Base-by-base conservation (phyloP, 805 yeast genomes). In the Scheffersomyces stipitis region DNA sequence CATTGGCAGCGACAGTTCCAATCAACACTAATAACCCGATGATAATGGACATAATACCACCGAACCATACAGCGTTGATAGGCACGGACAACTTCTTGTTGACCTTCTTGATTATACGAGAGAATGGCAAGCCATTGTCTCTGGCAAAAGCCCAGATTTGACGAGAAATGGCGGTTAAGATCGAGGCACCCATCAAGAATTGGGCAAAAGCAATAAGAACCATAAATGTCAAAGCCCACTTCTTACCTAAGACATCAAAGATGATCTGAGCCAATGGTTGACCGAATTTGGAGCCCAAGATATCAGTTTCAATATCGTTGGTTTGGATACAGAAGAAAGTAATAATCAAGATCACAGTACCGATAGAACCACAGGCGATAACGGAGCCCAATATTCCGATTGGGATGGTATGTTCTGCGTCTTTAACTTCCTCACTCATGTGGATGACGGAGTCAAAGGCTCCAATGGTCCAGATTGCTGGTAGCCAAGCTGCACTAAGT, bases 1-100 rank as follows among this genome's bases (percentile, higher is more conserved):
- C 76, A 34, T 55, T 62, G 1, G 77, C 62, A 5, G 75, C 75
- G 3, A 67, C 60, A 8, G 62, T 45, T 18, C 71, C 73, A 27
- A 61, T 61, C 14, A 73, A 51, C 38, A 64, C 58, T 31, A 73
- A 51, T 28, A 62, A 53, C 3, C 76, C 76, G 30, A 70, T 37
- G 5, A 63, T 34, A 9, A 69, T 40, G 9, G 71, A 58, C 12
- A 60, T 49, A 15, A 54, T 15, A 16, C 73, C 64, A 8, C 71
- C 66, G 27, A 58, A 60, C 40, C 40, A 49, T 15, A 51, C 59
- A 6, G 63, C 62, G 17, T 54, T 56, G 26, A 59, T 48, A 1
- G 64, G 64, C 17, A 51, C 58, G 5, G 52, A 47, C 28, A 56
- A 46, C 35, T 41, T 44, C 20, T 43, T 37, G 43, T 59, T 53